Base-by-base conservation (phyloP, 768 basidiomycete species). In the Tylopilus rubrobrunneus region DNA sequence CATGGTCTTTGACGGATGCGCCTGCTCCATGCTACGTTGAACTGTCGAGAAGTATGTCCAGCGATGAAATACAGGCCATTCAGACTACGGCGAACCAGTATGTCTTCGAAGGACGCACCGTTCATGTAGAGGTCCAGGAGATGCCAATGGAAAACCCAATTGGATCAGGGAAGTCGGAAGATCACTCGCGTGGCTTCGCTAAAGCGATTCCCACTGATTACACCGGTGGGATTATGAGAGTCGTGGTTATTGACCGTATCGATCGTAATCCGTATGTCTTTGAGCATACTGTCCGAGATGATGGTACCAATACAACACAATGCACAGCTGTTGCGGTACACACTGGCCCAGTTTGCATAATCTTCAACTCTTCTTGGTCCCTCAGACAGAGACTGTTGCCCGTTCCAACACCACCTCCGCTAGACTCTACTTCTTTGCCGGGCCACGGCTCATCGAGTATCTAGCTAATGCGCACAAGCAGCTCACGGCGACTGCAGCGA, bases 371-470 rank as follows among this genome's bases (percentile, higher is more conserved):
- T 85, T 89, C 73, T 69, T 90, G 42, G 67, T 87, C 41, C 83
- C 87, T 23, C 78, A 87, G 64, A 87, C 83, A 9, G 86, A 87
- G 52, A 70, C 82, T 1, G 73, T 87, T 27, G 74, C 86, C 37
- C 79, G 86, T 10, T 78, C 85, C 8, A 74, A 74, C 15, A 78
- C 82, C 2, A 79, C 82, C 0, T 84, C 85, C 52, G 83, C 82
- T 23, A 84, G 91, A 25, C 77, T 95, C 5, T 89, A 84, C 72
- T 94, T 97, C 73, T 77, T 88, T 47, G 73, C 84, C n/a, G 93
- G 92, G 5, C 85, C 87, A 15, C 84, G 92, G 23, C 77, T 92
- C 7, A 79, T 87, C 42, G 63, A 74, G 2, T 77, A 89, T 62
- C 73, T 93, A 49, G 73, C 79, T 3, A 74, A 79, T 3, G 75